phyloP scores from a whole-genome alignment of 495 filamentous ascomycete species.

The Aspergillus coremiiformis region DNA sequence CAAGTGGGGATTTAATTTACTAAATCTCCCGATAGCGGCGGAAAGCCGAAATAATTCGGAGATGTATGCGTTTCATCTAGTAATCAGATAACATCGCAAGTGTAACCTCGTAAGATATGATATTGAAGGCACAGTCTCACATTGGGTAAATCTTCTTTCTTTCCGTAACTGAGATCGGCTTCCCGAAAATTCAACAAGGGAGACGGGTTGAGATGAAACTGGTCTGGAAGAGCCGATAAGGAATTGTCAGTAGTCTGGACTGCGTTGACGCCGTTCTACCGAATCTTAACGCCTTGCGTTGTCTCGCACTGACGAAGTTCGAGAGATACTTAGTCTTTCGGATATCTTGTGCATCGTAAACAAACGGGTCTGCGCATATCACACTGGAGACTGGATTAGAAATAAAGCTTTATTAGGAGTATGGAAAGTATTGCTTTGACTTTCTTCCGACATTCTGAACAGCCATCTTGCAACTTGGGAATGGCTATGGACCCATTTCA shows the following conservation, averaged over 20 bases:
- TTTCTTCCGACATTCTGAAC: conserved; percentile 31
- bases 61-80: conserved; percentile 1
- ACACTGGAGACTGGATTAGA: conserved; percentile 14
- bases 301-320: conserved; percentile 12
- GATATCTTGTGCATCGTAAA: conserved; percentile 24
- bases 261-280: background rate
- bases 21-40: background rate
- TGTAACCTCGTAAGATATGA: background rate
- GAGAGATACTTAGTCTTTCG: conserved; percentile 21
- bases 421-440: conserved; percentile 17
- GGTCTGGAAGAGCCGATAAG: background rate
- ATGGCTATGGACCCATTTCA: background rate
- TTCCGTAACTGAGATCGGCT: too few species aligned
- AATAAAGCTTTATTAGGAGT: background rate
- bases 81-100: background rate
- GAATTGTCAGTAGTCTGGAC: background rate
- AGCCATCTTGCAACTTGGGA: conserved; percentile 25
- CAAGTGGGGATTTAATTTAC: background rate
- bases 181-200: too few species aligned
- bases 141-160: too few species aligned
- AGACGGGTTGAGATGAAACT: conserved; percentile 15
- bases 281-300: background rate
- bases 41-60: background rate
- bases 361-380: conserved; percentile 24
- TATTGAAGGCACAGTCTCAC: background rate